These are phyloP conservation scores for Spergularia bocconei DNA, from an alignment of 148 eudicot genomes.

Conservation along the genomic window DNA sequence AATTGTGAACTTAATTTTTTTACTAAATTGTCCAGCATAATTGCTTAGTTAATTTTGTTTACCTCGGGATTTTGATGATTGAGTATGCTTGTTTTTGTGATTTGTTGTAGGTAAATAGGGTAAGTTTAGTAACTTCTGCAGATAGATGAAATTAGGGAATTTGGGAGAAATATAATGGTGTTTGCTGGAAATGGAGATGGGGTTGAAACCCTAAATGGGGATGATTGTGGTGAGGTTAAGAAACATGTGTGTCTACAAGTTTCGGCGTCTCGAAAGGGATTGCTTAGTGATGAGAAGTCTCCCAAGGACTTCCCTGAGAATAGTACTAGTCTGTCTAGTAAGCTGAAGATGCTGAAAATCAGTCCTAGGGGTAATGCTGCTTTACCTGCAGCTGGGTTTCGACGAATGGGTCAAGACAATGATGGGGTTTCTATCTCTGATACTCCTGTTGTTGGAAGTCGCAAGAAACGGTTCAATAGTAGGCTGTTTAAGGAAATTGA, in stretches of 20 bases:
- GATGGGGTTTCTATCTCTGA: slow-evolving; percentile 45
- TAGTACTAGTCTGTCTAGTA: slow-evolving; percentile 33
- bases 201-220: slow-evolving; percentile 20
- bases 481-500: slow-evolving; percentile 51
- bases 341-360: slow-evolving; percentile 44
- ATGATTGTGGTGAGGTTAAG: slow-evolving; percentile 28
- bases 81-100: slow-evolving; percentile 9
- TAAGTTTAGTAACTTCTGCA: slow-evolving; percentile 1
- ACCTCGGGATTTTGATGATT: not conserved
- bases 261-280: slow-evolving; percentile 53
- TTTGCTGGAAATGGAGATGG: slow-evolving; percentile 38
- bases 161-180: slow-evolving; percentile 25
- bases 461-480: slow-evolving; percentile 44
- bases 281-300: slow-evolving; percentile 40
- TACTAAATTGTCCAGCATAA: not conserved
- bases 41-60: too few relatives aligned
- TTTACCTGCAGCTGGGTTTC: slow-evolving; percentile 51
- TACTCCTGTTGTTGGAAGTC: slow-evolving; percentile 37
- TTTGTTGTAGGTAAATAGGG: slow-evolving; percentile 7
- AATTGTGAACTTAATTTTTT: not conserved
- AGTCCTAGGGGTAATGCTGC: slow-evolving; percentile 31
- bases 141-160: not conserved
- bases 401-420: slow-evolving; percentile 39
- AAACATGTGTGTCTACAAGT: slow-evolving; percentile 40
- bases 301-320: slow-evolving; percentile 18